phyloP scores from a whole-genome alignment of 2,329 filamentous ascomycete genomes.

The Verticillium dahliae region DNA sequence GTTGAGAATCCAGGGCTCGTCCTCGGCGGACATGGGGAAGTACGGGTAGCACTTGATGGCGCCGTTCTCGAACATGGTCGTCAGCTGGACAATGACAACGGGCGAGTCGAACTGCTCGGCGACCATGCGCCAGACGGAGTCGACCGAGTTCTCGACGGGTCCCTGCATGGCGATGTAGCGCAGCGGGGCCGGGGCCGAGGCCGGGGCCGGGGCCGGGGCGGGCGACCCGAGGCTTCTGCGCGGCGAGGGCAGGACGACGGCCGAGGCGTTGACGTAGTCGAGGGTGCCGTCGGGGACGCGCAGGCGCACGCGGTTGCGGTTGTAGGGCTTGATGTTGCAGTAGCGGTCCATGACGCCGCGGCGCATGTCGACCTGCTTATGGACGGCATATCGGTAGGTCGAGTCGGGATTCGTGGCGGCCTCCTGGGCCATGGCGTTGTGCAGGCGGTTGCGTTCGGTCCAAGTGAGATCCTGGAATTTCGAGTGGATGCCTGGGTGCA shows the following conservation, averaged over 20 bases:
- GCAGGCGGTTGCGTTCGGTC: constrained; percentile 43
- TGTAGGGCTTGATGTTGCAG: constrained; percentile 82
- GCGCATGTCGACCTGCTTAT: constrained; percentile 25
- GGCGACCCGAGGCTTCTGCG: constrained; percentile 19
- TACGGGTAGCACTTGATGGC: constrained; percentile 86
- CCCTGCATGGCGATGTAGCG: constrained; percentile 92
- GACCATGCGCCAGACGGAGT: constrained; percentile 94
- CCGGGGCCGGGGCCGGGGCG: constrained; percentile 20
- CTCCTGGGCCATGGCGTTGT: constrained; percentile 30
- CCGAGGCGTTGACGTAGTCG: constrained; percentile 80
- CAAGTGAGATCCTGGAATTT: constrained; percentile 49
- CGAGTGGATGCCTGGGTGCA: constrained; percentile 27
- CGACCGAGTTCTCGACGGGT: constrained; percentile 67
- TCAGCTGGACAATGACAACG: constrained; percentile 90
- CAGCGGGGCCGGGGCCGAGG: constrained; percentile 15
- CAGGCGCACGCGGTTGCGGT: constrained; percentile 76
- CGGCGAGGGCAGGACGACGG: constrained; percentile 50
- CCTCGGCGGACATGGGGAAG: constrained; percentile 58
- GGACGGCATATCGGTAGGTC: constrained; percentile 13
- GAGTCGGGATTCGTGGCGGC: constrained; percentile 16
- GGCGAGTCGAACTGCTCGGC: constrained; percentile 67
- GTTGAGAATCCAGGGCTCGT: constrained; percentile 51
- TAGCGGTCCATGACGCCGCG: constrained; percentile 66
- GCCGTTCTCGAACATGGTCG: constrained; percentile 72
- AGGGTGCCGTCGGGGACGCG: constrained; percentile 65